Base-by-base conservation (phyloP, 768 basidiomycete genomes). In the Hericium coralloides region DNA sequence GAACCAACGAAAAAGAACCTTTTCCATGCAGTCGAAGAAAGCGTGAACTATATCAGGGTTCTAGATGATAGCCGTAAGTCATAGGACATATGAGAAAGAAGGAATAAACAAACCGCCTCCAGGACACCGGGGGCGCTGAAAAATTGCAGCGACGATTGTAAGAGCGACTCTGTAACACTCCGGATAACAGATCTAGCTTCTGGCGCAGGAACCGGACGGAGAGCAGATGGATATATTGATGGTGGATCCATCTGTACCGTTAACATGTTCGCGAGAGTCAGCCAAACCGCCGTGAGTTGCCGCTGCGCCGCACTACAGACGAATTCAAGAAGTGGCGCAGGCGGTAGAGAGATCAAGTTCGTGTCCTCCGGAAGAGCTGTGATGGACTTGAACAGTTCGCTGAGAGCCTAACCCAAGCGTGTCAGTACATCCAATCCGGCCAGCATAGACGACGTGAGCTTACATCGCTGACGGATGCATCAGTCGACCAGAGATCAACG, bases 41-140 rank as follows among this genome's bases (percentile, higher is more conserved):
- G 84, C 84, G 66, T 93, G 92, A 15, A 92, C 90, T 25, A 95
- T 81, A 67, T 95, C 94, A 0, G 94, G 93, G 65, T 95, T 92
- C 92, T 95, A 37, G 14, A 43, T 15, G 22, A 23, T 14, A 17
- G 25, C 23, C 55, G 12, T 31, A 43, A 38, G 55, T 20, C 20
- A 20, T 23, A 17, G 14, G 15, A 31, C 31, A 8, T 6, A 6
- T 10, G 8, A 1, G 25, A 43, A 52, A 41, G 18, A 43, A 22
- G 36, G 17, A 18, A 9, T 23, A n/a, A n/a, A 55, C 5, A 23
- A 15, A 92, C 90, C 58, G 74, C 74, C 64, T 84, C 83, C 87
- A 92, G 87, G 9, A 79, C 81, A 1, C 83, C 82, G 0, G 79
- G 76, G 55, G 78, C 72, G 0, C 79, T 72, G 31, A 92, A 71